phyloP scores from a whole-genome alignment of 1,139 yeast species.

The Blastobotrys arbuscula region DNA sequence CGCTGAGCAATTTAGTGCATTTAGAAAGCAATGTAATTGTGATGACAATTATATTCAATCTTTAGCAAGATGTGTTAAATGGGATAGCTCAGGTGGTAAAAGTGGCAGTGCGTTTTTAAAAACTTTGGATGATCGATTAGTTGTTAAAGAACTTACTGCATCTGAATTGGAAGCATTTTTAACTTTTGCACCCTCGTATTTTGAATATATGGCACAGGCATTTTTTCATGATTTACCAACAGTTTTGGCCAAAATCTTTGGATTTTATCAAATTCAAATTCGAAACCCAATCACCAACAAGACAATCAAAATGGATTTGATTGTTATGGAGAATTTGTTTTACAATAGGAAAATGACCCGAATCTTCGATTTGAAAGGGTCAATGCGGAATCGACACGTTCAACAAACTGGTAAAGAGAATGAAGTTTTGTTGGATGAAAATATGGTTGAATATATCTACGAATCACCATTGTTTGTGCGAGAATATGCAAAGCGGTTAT shows the following conservation, averaged over 20 bases:
- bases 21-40: constrained; percentile 76
- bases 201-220: constrained; percentile 93
- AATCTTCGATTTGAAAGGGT: constrained; percentile 93
- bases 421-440: constrained; percentile 91
- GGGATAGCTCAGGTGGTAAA: constrained; percentile 97
- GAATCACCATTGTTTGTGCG: constrained; percentile 93
- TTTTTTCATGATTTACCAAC: constrained; percentile 93
- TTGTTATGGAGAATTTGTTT: constrained; percentile 93
- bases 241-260: constrained; percentile 89
- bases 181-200: constrained; percentile 92
- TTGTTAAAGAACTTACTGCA: constrained; percentile 83
- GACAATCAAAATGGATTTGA: constrained; percentile 77
- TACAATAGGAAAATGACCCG: constrained; percentile 78
- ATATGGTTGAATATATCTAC: constrained; percentile 95
- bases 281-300: constrained; percentile 72
- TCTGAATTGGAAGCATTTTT: constrained; percentile 90
- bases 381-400: constrained; percentile 96
- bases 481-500: constrained; percentile 80
- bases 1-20: constrained; percentile 95
- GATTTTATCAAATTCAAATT: constrained; percentile 89
- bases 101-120: constrained; percentile 92
- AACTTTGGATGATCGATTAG: constrained; percentile 83
- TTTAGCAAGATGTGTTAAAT: constrained; percentile 83
- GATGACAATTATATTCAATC: constrained; percentile 78
- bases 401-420: constrained; percentile 94